phyloP scores from a whole-genome alignment of 1,284 basidiomycete genomes.

The Jaminaea rosea region DNA sequence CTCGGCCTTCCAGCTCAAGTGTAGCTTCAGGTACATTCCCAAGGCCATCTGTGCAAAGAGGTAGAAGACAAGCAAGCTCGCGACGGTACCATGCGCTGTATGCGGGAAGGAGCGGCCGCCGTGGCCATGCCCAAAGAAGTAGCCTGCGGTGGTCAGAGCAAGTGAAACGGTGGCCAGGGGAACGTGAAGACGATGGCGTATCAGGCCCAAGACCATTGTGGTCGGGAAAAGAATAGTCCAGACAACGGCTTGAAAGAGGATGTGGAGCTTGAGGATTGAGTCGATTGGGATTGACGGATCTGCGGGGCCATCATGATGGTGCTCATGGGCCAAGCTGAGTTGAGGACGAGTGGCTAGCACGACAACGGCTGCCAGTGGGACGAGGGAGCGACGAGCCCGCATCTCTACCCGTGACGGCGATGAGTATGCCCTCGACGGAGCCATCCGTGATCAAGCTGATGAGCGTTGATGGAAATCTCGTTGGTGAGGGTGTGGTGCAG shows the following conservation, averaged over 20 bases:
- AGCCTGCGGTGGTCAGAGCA: constrained; percentile 30
- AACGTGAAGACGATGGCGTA: constrained; percentile 40
- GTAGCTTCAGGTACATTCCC: constrained; percentile 85
- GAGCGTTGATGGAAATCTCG: no score
- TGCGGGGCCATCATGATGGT: constrained; percentile 22
- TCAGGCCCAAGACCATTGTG: constrained; percentile 43
- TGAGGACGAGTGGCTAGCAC: no score
- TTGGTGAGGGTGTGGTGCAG: no score
- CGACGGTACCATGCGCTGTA: constrained; percentile 41
- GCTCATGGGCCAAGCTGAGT: constrained; percentile 40
- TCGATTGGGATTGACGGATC: constrained; percentile 37
- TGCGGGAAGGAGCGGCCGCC: constrained; percentile 38
- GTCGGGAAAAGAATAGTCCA: constrained; percentile 42
- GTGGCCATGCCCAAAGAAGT: constrained; percentile 37
- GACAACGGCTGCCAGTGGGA: no score
- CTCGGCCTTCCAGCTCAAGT: constrained; percentile 59
- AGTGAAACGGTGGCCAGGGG: constrained; percentile 32
- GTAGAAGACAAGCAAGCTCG: constrained; percentile 30
- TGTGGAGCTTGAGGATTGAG: constrained; percentile 41
- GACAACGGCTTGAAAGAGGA: constrained; percentile 26
- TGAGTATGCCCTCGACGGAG: no score
- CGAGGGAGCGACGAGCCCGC: no score
- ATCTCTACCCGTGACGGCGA: no score
- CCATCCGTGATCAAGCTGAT: no score
- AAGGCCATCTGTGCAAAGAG: constrained; percentile 56